Conservation (phyloP, 805 yeast genomes). For the Ascoidea tarda region DNA sequence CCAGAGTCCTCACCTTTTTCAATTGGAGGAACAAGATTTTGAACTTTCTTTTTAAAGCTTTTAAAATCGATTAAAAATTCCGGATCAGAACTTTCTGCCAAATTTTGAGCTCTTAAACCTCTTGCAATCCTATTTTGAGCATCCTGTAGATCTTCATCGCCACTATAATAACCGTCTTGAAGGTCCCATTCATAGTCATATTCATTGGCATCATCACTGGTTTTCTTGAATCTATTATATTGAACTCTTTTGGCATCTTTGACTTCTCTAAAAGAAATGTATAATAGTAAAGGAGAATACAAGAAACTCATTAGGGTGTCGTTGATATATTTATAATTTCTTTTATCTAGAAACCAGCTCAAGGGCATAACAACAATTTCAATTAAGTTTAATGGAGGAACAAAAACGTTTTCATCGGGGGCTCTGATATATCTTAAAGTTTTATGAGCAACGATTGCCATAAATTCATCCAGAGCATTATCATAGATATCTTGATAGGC, state of each 20-base stretch:
- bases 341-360: constrained; percentile 21
- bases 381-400: constrained; percentile 71
- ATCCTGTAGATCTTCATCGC: constrained; percentile 18
- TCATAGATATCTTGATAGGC: constrained; percentile 73
- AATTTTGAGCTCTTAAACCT: constrained; percentile 33
- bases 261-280: constrained; percentile 41
- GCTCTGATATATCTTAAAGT: constrained; percentile 77
- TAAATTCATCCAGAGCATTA: constrained; percentile 73
- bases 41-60: constrained; percentile 37
- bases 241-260: constrained; percentile 37
- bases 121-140: constrained; percentile 20
- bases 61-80: constrained; percentile 38
- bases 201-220: constrained; percentile 23
- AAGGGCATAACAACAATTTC: constrained; percentile 41
- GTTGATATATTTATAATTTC: constrained; percentile 25
- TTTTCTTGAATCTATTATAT: constrained; percentile 20
- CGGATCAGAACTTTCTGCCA: constrained; percentile 59
- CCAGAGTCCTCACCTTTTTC: constrained; percentile 38
- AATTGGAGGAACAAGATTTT: constrained; percentile 42
- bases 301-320: constrained; percentile 36
- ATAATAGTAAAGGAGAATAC: constrained; percentile 41
- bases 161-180: constrained; percentile 16
- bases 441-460: constrained; percentile 75
- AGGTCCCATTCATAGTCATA: constrained; percentile 18
- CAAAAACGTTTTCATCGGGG: constrained; percentile 74